Base-by-base conservation (phyloP, 2,329 filamentous ascomycete genomes). In the Colletotrichum phormii region DNA sequence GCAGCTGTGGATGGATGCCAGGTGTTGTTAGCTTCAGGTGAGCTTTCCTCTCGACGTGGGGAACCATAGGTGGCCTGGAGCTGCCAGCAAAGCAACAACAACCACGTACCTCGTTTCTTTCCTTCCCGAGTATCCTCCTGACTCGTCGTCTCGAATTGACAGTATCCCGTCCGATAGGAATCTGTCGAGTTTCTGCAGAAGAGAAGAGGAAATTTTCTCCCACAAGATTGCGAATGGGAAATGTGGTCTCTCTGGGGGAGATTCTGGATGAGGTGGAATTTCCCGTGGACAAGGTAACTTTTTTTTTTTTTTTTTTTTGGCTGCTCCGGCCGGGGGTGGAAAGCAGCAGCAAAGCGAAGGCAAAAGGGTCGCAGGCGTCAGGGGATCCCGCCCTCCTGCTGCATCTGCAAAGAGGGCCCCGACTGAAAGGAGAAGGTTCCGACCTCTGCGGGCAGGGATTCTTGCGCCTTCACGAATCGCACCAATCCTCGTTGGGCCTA, bases 241-340 rank as follows among this genome's bases (percentile, higher is more conserved):
- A 73, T 67, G 71, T 73, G 71, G 67, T 73, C 71, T 72, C 68
- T 72, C 67, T n/a, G 57, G 57, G 51, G 18, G 57, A 54, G 51
- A 55, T 60, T 60, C 71, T 61, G 59, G 58, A 67, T 66, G 61
- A 55, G 64, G 49, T 71, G 61, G 71, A 72, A 71, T 72, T 73
- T 72, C 55, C 67, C 71, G 71, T 69, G 53, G 59, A 59, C 66
- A 73, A 61, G 67, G 71, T 60, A 63, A 58, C 65, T 60, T 72
- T 72, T 72, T 49, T 46, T 49, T 49, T 49, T 49, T 2, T 49
- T 49, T 49, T 2, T 3, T 72, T 24, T 42, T 65, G 63, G 63
- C 60, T 37, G 33, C 31, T 54, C 35, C 13, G 31, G 64, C 64
- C 46, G 60, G 66, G 68, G 65, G 54, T n/a, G 67, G 42, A 55